Percentiles rank a stretch among this genome's conserved stretches.
Conservation (phyloP, 345 rosid genomes). For the Populus deltoides region DNA sequence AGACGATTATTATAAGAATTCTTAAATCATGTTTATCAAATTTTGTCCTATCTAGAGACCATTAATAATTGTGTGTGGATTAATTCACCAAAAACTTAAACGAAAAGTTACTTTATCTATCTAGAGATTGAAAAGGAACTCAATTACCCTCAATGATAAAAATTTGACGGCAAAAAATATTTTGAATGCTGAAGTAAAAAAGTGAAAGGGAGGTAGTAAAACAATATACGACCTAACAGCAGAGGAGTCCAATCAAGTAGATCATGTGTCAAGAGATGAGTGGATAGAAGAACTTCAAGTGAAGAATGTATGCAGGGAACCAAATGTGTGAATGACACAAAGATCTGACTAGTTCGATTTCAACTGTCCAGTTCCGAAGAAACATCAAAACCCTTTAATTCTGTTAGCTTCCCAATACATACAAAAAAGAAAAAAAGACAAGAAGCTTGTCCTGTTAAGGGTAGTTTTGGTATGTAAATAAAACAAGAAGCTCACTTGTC, state of each 20-base stretch:
- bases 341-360: constrained; percentile 40
- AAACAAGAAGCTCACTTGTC: background rate
- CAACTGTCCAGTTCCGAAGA: constrained; percentile 49
- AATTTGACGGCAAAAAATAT: no score
- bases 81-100: no score
- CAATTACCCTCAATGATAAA: no score
- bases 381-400: constrained; percentile 12
- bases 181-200: no score
- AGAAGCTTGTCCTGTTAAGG: constrained; percentile 10
- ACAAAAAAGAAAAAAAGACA: background rate
- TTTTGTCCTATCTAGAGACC: no score
- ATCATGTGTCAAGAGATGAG: constrained; percentile 10
- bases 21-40: no score
- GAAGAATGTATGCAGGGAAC: constrained; percentile 9
- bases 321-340: constrained; percentile 12
- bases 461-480: constrained; percentile 28
- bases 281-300: background rate
- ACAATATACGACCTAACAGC: no score
- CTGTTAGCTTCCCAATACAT: constrained; percentile 14
- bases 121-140: no score
- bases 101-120: no score
- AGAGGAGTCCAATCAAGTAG: background rate
- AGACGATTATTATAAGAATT: no score
- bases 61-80: no score
- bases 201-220: no score